Base-by-base conservation (phyloP, 148 eudicot species). In the Nepenthes mirabilis region DNA sequence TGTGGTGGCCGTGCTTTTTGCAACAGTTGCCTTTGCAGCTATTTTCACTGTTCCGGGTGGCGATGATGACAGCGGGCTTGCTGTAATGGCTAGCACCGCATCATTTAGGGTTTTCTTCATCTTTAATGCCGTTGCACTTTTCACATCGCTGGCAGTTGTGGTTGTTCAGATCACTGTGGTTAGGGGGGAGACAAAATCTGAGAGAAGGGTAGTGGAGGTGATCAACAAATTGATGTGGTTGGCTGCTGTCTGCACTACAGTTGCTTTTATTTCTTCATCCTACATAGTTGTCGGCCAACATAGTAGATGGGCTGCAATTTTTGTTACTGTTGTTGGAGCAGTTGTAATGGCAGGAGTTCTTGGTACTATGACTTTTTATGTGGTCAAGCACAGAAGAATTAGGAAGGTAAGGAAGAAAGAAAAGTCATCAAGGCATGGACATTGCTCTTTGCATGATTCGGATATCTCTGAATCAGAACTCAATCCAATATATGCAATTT, bases 181-280 rank as follows among this genome's bases (percentile, higher is more conserved):
- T 2, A 72, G 93, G 35, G 93, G 86, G 1, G 93, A 86, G 68
- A 79, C 81, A 2, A 86, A 79, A 57, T 70, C 93, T 0, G 93
- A 80, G 69, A 80, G 86, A 51, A 58, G 80, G 70, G 93, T 83
- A 12, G 78, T 86, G 55, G 80, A 70, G 70, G 82, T 86, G 57
- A 86, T 86, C 43, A 86, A 86, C 60, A 86, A 86, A 77, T 55
- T 86, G 73, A 86, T 86, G 93, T 86, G 93, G 93, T 49, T 86
- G 66, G 93, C 93, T 0, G 76, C 93, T 0, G 70, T 79, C n/a
- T 86, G 83, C 69, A 86, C 93, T 1, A 70, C 83, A 0, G 74
- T 86, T 58, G 81, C 93, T 1, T 86, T 86, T 59, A 72, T 80
- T 32, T 61, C 93, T 12, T 83, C 93, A 2, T 72, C 93, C 5